phyloP scores from a whole-genome alignment of 164 flowering plant species.

The Malania oleifera region DNA sequence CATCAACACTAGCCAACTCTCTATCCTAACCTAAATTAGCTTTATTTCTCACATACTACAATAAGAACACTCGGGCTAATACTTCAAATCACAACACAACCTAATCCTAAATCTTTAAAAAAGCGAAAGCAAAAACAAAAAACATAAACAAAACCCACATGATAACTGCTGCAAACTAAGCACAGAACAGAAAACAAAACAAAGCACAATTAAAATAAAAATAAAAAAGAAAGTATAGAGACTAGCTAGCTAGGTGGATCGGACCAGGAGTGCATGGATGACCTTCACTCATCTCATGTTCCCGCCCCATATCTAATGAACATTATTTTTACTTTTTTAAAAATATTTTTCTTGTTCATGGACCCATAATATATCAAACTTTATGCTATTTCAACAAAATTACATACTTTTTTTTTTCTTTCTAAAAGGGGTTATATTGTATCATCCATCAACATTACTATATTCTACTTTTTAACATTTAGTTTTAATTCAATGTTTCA shows the following conservation, averaged over 20 bases:
- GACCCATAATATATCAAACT: too few species aligned
- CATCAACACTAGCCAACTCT: neutral
- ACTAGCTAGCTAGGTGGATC: slow-evolving; percentile 8
- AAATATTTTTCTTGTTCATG: too few species aligned
- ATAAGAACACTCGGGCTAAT: neutral
- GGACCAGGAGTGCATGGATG: slow-evolving; percentile 36
- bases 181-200: neutral
- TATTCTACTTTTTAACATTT: too few species aligned
- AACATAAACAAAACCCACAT: neutral
- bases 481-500: too few species aligned
- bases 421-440: too few species aligned
- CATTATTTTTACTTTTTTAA: too few species aligned
- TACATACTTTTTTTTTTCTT: too few species aligned
- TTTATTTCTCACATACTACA: neutral
- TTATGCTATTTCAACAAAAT: too few species aligned
- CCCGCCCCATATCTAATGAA: too few species aligned
- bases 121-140: neutral
- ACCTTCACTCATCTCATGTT: slow-evolving; percentile 4
- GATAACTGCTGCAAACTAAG: neutral
- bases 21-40: neutral
- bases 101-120: neutral
- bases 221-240: neutral
- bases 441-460: too few species aligned
- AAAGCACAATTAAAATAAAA: neutral
- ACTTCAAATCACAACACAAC: too few species aligned